Evolutionary conservation across 1,284 basidiomycete genomes (phyloP), one percentile per base, ranked within the genome.

Genomic region (Rhodotorula sp.): DNA sequence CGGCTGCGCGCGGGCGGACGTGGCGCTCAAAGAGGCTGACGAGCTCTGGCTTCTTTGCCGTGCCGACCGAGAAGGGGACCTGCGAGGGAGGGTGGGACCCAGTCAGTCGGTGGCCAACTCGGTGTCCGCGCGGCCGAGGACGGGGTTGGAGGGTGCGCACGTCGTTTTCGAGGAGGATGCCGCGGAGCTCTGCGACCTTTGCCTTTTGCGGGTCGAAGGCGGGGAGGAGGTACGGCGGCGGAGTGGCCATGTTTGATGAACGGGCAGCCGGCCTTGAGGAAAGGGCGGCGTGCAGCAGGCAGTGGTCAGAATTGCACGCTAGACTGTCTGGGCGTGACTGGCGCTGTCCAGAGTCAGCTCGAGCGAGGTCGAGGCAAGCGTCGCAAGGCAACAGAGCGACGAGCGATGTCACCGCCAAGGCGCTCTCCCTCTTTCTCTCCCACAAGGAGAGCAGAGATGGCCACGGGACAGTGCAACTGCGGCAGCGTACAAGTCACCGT

Each of bases 41-140:
- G 41, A 98, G 87, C 77, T 92, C 93, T 10, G 89, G 85, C 82
- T 98, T 98, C 73, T 91, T 92, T 78, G 91, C 90, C 34, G 34
- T 34, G 34, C 34, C 34, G 1, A 88, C 88, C 5, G 89, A 87
- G 10, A 91, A 92, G 46, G 70, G 73, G 25, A 76, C 59, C 74
- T 76, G 70, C 2, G 0, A 12, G 13, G 21, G 23, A 9, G 41
- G 5, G 50, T 14, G 23, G 46, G 44, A 16, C 34, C 34, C 34
- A 34, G 25, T 17, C n/a, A 19, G n/a, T 23, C 2, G 4, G n/a
- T 7, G 41, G 34, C 27, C 23, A 42, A 42, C 16, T 7, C 21
- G 27, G 42, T n/a, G 34, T 34, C 34, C 5, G 34, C 34, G 34
- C 8, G 49, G 25, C 19, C 10, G 13, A 9, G 19, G 49, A 17